phyloP scores from a whole-genome alignment of 2,329 filamentous ascomycete species.

The Pseudocercospora musae region DNA sequence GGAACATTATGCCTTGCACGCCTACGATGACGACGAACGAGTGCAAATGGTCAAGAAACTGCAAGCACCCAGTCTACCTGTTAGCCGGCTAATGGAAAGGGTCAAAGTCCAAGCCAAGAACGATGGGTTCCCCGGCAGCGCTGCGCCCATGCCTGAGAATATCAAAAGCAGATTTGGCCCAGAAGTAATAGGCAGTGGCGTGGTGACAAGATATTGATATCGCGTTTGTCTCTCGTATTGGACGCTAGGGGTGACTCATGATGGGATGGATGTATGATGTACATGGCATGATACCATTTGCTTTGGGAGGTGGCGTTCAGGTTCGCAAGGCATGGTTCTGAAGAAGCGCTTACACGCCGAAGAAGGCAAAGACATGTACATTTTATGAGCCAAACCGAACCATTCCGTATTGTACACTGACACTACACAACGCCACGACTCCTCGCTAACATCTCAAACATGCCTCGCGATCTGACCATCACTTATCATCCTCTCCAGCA shows the following conservation, averaged over 20 bases:
- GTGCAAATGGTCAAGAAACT: constrained; percentile 56
- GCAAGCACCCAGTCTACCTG: constrained; percentile 46
- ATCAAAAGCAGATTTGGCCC: constrained; percentile 15
- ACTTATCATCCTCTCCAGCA: neutral
- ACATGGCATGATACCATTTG: constrained; percentile 5
- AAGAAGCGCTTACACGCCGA: neutral
- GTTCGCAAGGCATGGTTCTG: neutral
- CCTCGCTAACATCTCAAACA: neutral
- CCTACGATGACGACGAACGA: constrained; percentile 52
- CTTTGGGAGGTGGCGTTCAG: neutral
- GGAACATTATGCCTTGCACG: constrained; percentile 61
- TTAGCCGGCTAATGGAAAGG: constrained; percentile 45
- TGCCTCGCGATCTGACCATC: neutral
- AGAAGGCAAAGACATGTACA: neutral
- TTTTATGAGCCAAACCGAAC: neutral
- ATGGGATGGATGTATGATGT: neutral
- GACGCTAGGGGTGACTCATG: neutral
- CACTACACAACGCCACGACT: neutral
- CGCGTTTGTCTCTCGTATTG: neutral
- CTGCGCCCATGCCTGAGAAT: constrained; percentile 12
- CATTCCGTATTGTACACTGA: neutral
- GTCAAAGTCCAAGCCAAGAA: constrained; percentile 36
- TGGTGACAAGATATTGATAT: constrained; percentile 14
- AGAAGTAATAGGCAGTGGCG: neutral
- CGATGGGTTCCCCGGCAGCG: constrained; percentile 23